Evolutionary conservation across 2,329 filamentous ascomycete species (phyloP), one percentile per base, ranked within the genome.

Genomic region (Diaporthe nobilis): DNA sequence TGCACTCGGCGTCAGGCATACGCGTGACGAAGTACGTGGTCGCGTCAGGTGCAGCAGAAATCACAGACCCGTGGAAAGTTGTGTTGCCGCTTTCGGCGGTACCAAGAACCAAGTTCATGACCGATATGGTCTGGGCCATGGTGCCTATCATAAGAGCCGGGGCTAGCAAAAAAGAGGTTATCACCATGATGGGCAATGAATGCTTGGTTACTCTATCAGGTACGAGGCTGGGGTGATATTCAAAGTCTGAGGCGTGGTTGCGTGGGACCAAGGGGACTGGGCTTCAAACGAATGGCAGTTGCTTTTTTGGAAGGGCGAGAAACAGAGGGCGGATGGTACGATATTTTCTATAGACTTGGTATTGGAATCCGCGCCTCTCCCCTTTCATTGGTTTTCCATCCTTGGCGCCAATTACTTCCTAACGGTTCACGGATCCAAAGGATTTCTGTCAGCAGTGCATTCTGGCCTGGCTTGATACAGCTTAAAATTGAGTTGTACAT

Each of bases 61-160:
- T 49, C 39, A 75, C 68, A 0, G 74, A 75, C 3, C 58, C 74
- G 10, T 67, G 49, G 10, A 72, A 20, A 22, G 53, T 34, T 34
- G 20, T 22, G n/a, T 67, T 68, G 25, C 65, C 49, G 49, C 51
- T 44, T 10, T 72, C 74, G 17, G 51, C n/a, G 51, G 39, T 68
- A 17, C 72, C 57, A n/a, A 75, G 74, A 34, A 72, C 42, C 25
- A 75, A 42, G 51, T 55, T 60, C 34, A 61, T 68, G 25, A 75
- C 60, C 2, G 74, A 68, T 3, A 68, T 75, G 37, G 73, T 63
- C 55, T 75, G 74, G n/a, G 74, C 68, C 15, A 39, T 44, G 1
- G 51, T 34, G 37, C 51, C 20, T 15, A 22, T 60, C 51, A 34
- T 22, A 42, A 75, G 60, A 12, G 58, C 60, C 28, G 49, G 10